Conservation (phyloP, 768 basidiomycete genomes). For the Pleurotus tuber-regium region DNA sequence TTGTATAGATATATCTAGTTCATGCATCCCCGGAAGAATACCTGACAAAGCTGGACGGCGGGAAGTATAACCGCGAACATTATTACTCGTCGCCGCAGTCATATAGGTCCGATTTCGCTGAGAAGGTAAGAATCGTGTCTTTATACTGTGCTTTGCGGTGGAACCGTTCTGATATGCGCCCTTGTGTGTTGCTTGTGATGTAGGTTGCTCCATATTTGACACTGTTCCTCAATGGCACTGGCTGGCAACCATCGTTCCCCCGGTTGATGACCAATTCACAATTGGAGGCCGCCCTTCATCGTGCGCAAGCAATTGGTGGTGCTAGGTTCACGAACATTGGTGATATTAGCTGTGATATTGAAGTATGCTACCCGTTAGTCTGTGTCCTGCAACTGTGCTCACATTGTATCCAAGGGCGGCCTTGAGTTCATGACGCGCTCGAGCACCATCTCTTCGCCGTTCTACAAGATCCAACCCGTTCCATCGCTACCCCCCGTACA, state of each 20-base stretch:
- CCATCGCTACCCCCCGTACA: slow-evolving; percentile 54
- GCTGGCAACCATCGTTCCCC: slow-evolving; percentile 80
- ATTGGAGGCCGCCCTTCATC: slow-evolving; percentile 46
- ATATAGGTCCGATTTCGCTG: slow-evolving; percentile 67
- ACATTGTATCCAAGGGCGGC: slow-evolving; percentile 53
- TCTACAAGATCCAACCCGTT: slow-evolving; percentile 53
- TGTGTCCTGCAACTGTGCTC: neutral
- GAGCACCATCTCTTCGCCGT: slow-evolving; percentile 78
- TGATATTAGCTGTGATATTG: slow-evolving; percentile 89
- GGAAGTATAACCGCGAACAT: slow-evolving; percentile 54
- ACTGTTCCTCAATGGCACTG: slow-evolving; percentile 81
- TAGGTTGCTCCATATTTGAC: slow-evolving; percentile 86
- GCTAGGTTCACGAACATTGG: slow-evolving; percentile 71
- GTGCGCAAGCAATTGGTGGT: slow-evolving; percentile 46
- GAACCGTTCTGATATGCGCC: too few relatives aligned
- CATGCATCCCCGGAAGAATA: slow-evolving; percentile 73
- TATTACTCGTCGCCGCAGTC: slow-evolving; percentile 73
- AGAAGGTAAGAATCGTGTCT: slow-evolving; percentile 63
- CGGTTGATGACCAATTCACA: slow-evolving; percentile 72
- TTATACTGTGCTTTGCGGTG: too few relatives aligned
- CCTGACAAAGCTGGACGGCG: slow-evolving; percentile 54
- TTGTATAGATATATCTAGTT: slow-evolving; percentile 79
- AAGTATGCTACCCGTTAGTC: slow-evolving; percentile 38
- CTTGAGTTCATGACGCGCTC: slow-evolving; percentile 78
- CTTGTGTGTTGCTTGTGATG: too few relatives aligned